Percentiles rank a stretch among this genome's conserved stretches.
Evolutionary conservation across 805 yeast genomes (phyloP).

Genomic region (Millerozyma miso): DNA sequence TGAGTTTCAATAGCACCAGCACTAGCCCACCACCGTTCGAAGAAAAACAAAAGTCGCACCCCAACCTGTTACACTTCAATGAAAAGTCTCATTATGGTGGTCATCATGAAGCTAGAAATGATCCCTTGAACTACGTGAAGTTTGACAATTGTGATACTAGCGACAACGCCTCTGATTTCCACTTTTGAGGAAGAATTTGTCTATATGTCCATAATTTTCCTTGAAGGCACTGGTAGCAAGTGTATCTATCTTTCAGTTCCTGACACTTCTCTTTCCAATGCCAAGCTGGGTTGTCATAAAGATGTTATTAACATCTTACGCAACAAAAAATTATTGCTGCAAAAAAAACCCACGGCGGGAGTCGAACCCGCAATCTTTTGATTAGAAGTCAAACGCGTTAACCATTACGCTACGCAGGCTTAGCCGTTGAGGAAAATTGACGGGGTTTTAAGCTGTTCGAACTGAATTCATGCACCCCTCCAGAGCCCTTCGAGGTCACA

Average conservation of each 20-base stretch:
- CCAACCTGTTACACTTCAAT: not conserved
- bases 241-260: too few species aligned
- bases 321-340: too few species aligned
- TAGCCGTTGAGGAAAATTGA: not conserved
- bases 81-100: not conserved
- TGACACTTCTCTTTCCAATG: too few species aligned
- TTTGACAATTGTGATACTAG: not conserved
- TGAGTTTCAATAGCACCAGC: not conserved
- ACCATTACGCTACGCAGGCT: constrained; percentile 54
- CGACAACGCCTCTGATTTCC: not conserved
- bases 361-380: constrained; percentile 66
- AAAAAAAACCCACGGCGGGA: constrained; percentile 41
- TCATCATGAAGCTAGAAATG: not conserved
- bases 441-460: not conserved
- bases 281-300: too few species aligned
- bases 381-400: constrained; percentile 66
- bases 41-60: not conserved
- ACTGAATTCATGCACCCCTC: too few species aligned
- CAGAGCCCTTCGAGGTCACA: too few species aligned
- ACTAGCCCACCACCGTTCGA: not conserved
- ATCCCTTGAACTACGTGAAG: not conserved
- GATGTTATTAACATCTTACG: too few species aligned
- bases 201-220: too few species aligned
- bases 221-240: too few species aligned
- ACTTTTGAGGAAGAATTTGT: too few species aligned